These are phyloP conservation scores for Domatiomyces globalis DNA, from an alignment of 2,329 filamentous ascomycete genomes.

Conservation along the genomic window DNA sequence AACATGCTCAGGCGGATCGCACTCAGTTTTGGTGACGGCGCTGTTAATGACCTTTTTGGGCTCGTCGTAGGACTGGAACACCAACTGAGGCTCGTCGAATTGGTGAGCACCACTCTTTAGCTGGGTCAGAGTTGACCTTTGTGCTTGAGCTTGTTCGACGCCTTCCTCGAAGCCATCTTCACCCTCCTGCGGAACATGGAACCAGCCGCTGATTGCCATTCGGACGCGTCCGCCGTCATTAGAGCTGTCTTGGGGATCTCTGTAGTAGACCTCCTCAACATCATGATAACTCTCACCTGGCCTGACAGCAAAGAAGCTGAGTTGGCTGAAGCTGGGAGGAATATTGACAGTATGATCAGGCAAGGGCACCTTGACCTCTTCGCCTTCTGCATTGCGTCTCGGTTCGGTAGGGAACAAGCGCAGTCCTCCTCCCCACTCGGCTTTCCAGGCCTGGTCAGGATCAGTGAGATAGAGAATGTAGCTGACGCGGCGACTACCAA, in stretches of 20 bases:
- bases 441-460: slow-evolving; percentile 77
- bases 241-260: slow-evolving; percentile 38
- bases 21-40: slow-evolving; percentile 18
- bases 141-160: slow-evolving; percentile 72
- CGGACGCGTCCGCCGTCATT: slow-evolving; percentile 49
- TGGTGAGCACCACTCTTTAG: slow-evolving; percentile 69
- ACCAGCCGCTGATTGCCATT: slow-evolving; percentile 99
- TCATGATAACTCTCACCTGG: slow-evolving; percentile 99
- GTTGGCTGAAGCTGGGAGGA: slow-evolving; percentile 90
- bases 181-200: slow-evolving; percentile 88
- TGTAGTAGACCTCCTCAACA: slow-evolving; percentile 89
- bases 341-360: slow-evolving; percentile 70
- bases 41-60: slow-evolving; percentile 23
- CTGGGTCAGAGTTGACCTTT: slow-evolving; percentile 83
- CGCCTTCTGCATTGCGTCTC: slow-evolving; percentile 52
- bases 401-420: slow-evolving; percentile 65
- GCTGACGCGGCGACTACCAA: slow-evolving; percentile 87
- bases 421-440: slow-evolving; percentile 83
- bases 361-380: slow-evolving; percentile 63
- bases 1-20: slow-evolving; percentile 23
- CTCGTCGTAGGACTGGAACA: slow-evolving; percentile 36
- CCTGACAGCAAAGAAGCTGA: slow-evolving; percentile 96
- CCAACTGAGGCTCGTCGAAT: slow-evolving; percentile 64
- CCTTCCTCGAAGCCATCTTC: slow-evolving; percentile 85
- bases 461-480: slow-evolving; percentile 95